A percentile compares a stretch with the other conserved stretches of the same genome.
phyloP scores from a whole-genome alignment of 2,329 filamentous ascomycete genomes.

The Biscogniauxia mediterranea region DNA sequence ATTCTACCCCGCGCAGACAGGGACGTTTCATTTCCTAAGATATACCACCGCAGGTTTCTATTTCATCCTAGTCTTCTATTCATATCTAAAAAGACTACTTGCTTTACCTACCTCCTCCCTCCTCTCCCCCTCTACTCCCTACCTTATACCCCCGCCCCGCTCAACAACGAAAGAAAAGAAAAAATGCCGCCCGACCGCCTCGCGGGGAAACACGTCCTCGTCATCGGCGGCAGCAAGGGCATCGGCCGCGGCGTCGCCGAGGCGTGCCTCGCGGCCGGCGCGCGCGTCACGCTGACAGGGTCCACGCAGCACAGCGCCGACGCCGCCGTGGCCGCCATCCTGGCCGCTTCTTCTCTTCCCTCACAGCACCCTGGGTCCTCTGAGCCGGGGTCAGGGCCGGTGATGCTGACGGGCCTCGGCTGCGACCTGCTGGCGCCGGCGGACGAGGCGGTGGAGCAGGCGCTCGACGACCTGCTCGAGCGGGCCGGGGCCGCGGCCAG shows the following conservation, averaged over 20 bases:
- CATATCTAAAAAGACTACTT: too few relatives aligned
- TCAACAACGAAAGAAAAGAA: not conserved
- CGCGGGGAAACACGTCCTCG: constrained; percentile 30
- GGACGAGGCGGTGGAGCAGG: constrained; percentile 19
- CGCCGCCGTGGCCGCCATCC: constrained; percentile 20
- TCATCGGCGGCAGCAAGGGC: constrained; percentile 29
- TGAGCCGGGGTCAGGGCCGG: too few relatives aligned
- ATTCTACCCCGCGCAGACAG: not conserved
- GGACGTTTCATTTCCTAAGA: too few relatives aligned
- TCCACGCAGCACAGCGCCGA: constrained; percentile 22
- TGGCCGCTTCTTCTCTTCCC: constrained; percentile 1
- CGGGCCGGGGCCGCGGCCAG: constrained; percentile 6
- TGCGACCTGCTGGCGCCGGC: constrained; percentile 22
- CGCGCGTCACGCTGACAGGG: constrained; percentile 25
- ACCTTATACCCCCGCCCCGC: too few relatives aligned
- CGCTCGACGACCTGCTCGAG: constrained; percentile 24
- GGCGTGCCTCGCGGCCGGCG: constrained; percentile 23
- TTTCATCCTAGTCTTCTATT: not conserved
- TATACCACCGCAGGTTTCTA: not conserved
- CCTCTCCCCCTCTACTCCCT: not conserved
- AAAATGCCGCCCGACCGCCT: constrained; percentile 29
- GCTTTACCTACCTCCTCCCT: too few relatives aligned
- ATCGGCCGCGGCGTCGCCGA: constrained; percentile 31
- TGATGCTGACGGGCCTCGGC: constrained; percentile 17
- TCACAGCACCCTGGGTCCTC: too few relatives aligned